A percentile compares a stretch with the other conserved stretches of the same genome.
These are phyloP conservation scores for Thalassiosira profunda DNA, from an alignment of 108 stramenopile species.

Conservation along the genomic window DNA sequence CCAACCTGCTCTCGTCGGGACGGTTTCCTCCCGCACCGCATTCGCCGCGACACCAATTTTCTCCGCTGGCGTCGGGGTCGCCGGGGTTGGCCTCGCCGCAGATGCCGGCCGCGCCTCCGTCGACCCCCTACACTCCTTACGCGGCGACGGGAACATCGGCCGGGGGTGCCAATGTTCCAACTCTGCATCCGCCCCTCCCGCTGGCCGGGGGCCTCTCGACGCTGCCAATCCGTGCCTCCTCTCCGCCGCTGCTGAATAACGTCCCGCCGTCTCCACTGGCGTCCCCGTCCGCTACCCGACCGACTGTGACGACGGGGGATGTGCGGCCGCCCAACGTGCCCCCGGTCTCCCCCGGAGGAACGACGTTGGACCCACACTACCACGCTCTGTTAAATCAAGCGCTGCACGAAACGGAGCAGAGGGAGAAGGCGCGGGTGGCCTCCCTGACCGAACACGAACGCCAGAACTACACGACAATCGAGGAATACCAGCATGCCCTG, in stretches of 20 bases:
- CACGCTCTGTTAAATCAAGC: constrained; percentile 3
- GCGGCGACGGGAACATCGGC: neutral
- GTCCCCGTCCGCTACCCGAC: too few species aligned
- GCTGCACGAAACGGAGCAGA: constrained; percentile 4
- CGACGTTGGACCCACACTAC: constrained; percentile 8
- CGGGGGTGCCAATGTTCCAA: neutral
- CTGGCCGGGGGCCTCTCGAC: too few species aligned
- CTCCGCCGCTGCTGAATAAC: too few species aligned
- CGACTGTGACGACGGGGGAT: neutral
- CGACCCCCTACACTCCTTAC: constrained; percentile 23
- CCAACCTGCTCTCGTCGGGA: neutral
- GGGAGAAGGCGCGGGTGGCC: neutral
- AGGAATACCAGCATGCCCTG: constrained; percentile 20
- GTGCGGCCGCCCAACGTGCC: too few species aligned
- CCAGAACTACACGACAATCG: constrained; percentile 5
- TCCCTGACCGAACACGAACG: constrained; percentile 1
- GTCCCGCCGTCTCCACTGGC: too few species aligned
- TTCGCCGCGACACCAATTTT: neutral
- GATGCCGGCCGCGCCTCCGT: constrained; percentile 26
- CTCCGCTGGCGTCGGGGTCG: neutral
- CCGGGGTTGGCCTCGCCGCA: neutral
- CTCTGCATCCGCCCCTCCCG: neutral
- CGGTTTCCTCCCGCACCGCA: neutral
- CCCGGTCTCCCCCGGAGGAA: too few species aligned
- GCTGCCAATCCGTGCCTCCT: too few species aligned